Percentiles rank a stretch among this genome's conserved stretches.
These are phyloP conservation scores for Drechslerella dactyloides DNA, from an alignment of 2,329 filamentous ascomycete genomes.

Conservation along the genomic window DNA sequence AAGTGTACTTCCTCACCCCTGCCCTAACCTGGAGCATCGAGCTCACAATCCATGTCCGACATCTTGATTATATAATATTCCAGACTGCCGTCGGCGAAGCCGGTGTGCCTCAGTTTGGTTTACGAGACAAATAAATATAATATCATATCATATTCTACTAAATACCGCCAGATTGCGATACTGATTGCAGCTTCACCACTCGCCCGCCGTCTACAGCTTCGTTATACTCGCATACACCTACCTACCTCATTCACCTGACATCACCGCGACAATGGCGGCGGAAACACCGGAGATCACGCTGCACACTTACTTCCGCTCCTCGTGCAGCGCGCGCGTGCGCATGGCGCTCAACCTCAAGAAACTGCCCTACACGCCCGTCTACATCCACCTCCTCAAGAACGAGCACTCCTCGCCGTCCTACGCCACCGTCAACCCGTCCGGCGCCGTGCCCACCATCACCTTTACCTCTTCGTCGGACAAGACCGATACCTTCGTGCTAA, in stretches of 20 bases:
- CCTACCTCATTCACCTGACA: too few relatives aligned
- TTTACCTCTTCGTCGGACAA: constrained; percentile 55
- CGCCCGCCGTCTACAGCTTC: too few relatives aligned
- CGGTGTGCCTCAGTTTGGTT: too few relatives aligned
- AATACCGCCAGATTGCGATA: too few relatives aligned
- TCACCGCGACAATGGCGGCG: constrained; percentile 12
- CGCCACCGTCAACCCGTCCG: constrained; percentile 63
- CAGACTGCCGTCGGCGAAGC: too few relatives aligned
- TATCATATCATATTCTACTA: too few relatives aligned
- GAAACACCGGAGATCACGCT: constrained; percentile 56
- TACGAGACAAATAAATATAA: too few relatives aligned
- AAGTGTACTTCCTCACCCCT: neutral
- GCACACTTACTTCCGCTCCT: constrained; percentile 69
- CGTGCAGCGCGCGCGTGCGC: constrained; percentile 68
- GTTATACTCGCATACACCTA: too few relatives aligned
- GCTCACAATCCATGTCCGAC: too few relatives aligned
- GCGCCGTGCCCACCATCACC: constrained; percentile 65
- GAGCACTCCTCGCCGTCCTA: constrained; percentile 63
- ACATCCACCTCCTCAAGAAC: constrained; percentile 65
- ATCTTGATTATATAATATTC: too few relatives aligned
- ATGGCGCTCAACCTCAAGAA: constrained; percentile 67
- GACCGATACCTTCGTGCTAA: constrained; percentile 59
- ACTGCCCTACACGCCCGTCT: constrained; percentile 61
- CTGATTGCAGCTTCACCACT: too few relatives aligned
- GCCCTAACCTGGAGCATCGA: neutral